A percentile compares a stretch with the other conserved stretches of the same genome.
phyloP scores from a whole-genome alignment of 306 rosid species.

The Hippophae tibetana region DNA sequence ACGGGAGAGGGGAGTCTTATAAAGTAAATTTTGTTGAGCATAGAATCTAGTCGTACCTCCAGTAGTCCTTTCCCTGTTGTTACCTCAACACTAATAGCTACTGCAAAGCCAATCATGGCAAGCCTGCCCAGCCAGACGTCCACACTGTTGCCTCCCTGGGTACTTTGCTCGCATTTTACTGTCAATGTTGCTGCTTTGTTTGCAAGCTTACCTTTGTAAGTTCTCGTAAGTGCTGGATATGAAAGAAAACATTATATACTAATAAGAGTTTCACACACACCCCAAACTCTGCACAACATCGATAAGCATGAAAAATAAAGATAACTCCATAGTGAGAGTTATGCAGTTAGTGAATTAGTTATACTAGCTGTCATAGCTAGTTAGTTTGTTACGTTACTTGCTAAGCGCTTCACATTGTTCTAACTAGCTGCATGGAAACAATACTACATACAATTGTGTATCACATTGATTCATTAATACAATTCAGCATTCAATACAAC shows the following conservation, averaged over 20 bases:
- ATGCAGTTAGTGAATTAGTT: too few relatives aligned
- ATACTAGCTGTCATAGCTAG: too few relatives aligned
- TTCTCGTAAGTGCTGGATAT: slow-evolving; percentile 36
- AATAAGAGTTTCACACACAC: background rate
- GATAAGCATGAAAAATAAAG: background rate
- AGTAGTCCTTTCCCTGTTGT: slow-evolving; percentile 73
- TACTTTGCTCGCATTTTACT: slow-evolving; percentile 63
- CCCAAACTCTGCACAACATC: background rate
- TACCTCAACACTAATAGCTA: slow-evolving; percentile 56
- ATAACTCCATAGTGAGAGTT: too few relatives aligned
- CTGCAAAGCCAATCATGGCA: slow-evolving; percentile 78
- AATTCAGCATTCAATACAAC: too few relatives aligned
- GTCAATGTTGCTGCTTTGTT: slow-evolving; percentile 44
- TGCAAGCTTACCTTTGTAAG: slow-evolving; percentile 27
- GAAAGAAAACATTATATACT: slow-evolving; percentile 14
- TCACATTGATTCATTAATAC: too few relatives aligned
- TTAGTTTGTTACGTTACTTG: too few relatives aligned
- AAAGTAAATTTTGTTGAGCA: too few relatives aligned
- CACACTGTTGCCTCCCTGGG: slow-evolving; percentile 41
- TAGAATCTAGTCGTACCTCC: slow-evolving; percentile 49
- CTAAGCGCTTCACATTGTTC: too few relatives aligned
- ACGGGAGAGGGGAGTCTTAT: too few relatives aligned
- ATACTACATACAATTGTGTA: too few relatives aligned
- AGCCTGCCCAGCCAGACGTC: slow-evolving; percentile 76
- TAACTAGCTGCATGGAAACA: too few relatives aligned